Evolutionary conservation across 1,284 basidiomycete genomes (phyloP).

Genomic region (Phlebopus sp.): DNA sequence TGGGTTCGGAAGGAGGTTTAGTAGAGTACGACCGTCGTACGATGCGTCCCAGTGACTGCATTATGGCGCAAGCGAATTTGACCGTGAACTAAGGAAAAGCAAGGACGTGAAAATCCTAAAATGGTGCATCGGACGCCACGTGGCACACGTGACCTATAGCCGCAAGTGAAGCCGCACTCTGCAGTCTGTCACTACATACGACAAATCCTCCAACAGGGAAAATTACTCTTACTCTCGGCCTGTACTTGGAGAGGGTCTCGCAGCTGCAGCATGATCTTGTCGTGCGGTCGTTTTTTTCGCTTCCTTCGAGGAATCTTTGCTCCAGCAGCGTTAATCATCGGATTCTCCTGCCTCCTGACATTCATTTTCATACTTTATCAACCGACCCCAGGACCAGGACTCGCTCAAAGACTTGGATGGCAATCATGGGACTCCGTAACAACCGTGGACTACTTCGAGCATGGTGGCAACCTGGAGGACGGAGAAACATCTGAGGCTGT

Average conservation of each 20-base stretch:
- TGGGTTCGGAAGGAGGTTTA: constrained; percentile 21
- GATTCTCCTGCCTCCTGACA: constrained; percentile 68
- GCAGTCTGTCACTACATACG: neutral
- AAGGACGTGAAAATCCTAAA: neutral
- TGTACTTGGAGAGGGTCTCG: neutral
- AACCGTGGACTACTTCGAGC: constrained; percentile 13
- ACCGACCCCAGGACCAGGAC: constrained; percentile 68
- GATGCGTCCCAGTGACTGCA: constrained; percentile 29
- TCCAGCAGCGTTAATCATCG: constrained; percentile 58
- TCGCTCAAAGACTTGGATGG: constrained; percentile 78
- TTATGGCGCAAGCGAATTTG: constrained; percentile 9
- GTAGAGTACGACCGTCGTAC: constrained; percentile 52
- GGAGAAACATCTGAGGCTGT: neutral
- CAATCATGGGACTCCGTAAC: constrained; percentile 80
- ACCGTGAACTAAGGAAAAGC: constrained; percentile 1
- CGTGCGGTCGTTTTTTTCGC: constrained; percentile 37
- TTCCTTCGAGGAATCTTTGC: constrained; percentile 47
- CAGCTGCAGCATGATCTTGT: constrained; percentile 19
- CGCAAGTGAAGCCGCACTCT: neutral
- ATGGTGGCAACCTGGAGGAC: constrained; percentile 17
- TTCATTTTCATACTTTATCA: constrained; percentile 77
- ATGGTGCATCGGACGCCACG: neutral
- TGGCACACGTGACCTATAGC: neutral
- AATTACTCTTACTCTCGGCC: neutral
- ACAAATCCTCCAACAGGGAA: neutral